Base-by-base conservation (phyloP, 1,139 yeast genomes). In the Suhomyces taliae region DNA sequence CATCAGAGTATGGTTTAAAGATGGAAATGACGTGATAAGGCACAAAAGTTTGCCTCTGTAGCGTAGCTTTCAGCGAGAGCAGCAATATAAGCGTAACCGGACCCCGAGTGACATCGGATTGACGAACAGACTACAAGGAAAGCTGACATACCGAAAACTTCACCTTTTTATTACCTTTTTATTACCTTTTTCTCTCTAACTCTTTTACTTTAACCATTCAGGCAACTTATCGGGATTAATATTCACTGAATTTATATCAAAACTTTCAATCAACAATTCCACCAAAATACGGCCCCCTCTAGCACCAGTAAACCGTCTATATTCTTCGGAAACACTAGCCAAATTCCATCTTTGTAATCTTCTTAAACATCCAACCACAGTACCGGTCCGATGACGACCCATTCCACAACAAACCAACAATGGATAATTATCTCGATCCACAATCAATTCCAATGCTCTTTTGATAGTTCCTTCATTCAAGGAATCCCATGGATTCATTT, bases 341-440 rank as follows among this genome's bases (percentile, higher is more conserved):
- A 91, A 72, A 61, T 93, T 93, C 99, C 99, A 93, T 19, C 95
- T 93, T 72, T 91, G 97, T 29, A 93, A 69, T 52, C 96, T 76
- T 53, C 99, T 73, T 43, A 93, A 71, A 65, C 98, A 93, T 1
- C 99, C 99, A 47, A 93, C 82, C 2, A 93, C 96, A 0, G 97
- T 90, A 0, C 99, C 99, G 0, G 97, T 90, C 51, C 98, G 77
- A 65, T 93, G 98, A 55, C 98, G 74, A 0, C 99, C 99, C 98
- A 91, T 91, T 10, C 97, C 97, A 61, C 98, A 93, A 66, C 98
- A 91, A 7, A 90, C 93, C 43, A 93, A 70, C 52, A 91, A 59
- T 0, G 99, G 98, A 59, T 89, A 88, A 61, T 85, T 82, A n/a
- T 79, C 76, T 53, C 76, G 77, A 58, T 88, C 80, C 45, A 85